Evolutionary conservation across 2,329 filamentous ascomycete species (phyloP).

Genomic region (Whalleya microplaca): DNA sequence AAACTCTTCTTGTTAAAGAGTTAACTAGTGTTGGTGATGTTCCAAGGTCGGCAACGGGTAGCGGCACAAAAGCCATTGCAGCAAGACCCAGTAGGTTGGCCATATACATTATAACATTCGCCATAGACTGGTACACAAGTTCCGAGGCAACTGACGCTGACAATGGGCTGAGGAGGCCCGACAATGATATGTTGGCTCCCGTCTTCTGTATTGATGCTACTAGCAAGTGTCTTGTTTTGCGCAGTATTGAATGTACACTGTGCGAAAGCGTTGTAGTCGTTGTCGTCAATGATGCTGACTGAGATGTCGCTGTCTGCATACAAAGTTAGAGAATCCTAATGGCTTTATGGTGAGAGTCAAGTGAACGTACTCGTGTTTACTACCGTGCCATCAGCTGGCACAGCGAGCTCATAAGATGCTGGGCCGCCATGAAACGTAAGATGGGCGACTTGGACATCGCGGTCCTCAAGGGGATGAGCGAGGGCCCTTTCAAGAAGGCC

Average conservation of each 20-base stretch:
- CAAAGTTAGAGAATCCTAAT: neutral
- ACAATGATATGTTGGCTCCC: conserved; percentile 47
- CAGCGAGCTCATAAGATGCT: conserved; percentile 44
- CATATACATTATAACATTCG: conserved; percentile 41
- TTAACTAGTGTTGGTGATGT: conserved; percentile 1
- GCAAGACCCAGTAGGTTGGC: conserved; percentile 44
- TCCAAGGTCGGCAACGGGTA: conserved; percentile 46
- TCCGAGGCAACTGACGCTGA: conserved; percentile 47
- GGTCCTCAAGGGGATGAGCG: conserved; percentile 29
- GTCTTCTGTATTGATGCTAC: conserved; percentile 31
- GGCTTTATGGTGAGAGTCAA: neutral
- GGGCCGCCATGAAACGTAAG: conserved; percentile 50
- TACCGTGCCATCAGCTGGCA: conserved; percentile 47
- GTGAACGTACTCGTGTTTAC: conserved; percentile 42
- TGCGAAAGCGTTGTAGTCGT: conserved; percentile 47
- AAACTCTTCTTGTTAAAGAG: neutral
- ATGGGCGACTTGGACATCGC: conserved; percentile 42
- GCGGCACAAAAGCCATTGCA: conserved; percentile 50
- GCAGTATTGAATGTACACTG: conserved; percentile 50
- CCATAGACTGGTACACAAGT: conserved; percentile 47
- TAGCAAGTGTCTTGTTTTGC: conserved; percentile 37
- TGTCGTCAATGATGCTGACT: conserved; percentile 46
- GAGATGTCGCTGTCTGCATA: conserved; percentile 43
- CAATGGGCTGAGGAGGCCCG: conserved; percentile 49
- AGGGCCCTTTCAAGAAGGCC: conserved; percentile 22